A percentile compares a stretch with the other conserved stretches of the same genome.
Conservation (phyloP, 2,329 filamentous ascomycete genomes). For the Colletotrichum lentis region DNA sequence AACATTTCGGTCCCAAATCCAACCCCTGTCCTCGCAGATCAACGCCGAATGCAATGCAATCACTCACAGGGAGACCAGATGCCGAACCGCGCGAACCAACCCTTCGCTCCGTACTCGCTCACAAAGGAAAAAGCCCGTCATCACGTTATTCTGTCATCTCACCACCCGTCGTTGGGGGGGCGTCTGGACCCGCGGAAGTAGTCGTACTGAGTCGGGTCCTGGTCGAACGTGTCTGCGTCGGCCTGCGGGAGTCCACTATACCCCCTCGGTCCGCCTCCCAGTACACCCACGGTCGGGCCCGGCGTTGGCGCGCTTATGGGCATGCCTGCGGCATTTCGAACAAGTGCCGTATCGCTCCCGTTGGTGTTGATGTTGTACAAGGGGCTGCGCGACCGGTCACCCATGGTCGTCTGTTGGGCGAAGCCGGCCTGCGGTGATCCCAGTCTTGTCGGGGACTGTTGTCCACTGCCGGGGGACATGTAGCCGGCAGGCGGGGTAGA, state of each 20-base stretch:
- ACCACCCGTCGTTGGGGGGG: slow-evolving; percentile 54
- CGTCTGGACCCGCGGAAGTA: slow-evolving; percentile 59
- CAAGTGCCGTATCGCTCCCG: slow-evolving; percentile 61
- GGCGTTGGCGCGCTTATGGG: slow-evolving; percentile 53
- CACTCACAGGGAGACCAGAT: slow-evolving; percentile 22
- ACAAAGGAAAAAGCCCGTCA: slow-evolving; percentile 25
- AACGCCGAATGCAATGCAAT: slow-evolving; percentile 35
- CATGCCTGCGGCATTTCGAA: slow-evolving; percentile 62
- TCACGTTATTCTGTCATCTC: slow-evolving; percentile 25
- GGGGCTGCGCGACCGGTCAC: slow-evolving; percentile 52
- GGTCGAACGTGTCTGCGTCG: slow-evolving; percentile 51
- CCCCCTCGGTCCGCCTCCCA: slow-evolving; percentile 66
- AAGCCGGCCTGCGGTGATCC: slow-evolving; percentile 29
- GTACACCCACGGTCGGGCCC: slow-evolving; percentile 58
- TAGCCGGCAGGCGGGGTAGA: slow-evolving; percentile 38
- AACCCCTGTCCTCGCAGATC: not conserved
- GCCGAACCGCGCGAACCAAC: slow-evolving; percentile 12
- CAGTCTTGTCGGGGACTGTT: slow-evolving; percentile 30
- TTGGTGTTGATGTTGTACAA: slow-evolving; percentile 60
- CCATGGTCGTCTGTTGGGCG: slow-evolving; percentile 32
- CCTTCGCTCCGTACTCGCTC: slow-evolving; percentile 28
- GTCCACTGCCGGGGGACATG: slow-evolving; percentile 37
- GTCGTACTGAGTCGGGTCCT: slow-evolving; percentile 62
- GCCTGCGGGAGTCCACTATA: slow-evolving; percentile 67
- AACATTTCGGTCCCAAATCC: not conserved